Evolutionary conservation across 192 early-diverging fungal species (phyloP), one percentile per base, ranked within the genome.

Genomic region (Backusella circina): DNA sequence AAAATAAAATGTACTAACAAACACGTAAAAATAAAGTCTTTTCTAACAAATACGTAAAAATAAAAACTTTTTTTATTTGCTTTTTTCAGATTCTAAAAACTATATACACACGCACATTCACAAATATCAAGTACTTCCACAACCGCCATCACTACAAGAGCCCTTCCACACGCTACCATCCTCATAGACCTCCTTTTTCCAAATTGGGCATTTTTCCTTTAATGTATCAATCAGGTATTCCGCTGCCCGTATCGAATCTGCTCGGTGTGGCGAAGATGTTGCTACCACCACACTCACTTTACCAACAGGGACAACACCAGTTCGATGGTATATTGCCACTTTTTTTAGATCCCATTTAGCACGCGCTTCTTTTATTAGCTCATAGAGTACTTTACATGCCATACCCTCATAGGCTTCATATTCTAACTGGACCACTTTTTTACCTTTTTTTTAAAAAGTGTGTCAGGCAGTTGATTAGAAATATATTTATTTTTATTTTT

Each of bases 161-260:
- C 79, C 77, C 75, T 83, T 83, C 82, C 82, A 83, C 6, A 80
- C 38, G 50, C 89, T 89, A 2, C 95, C 97, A 75, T 95, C 95
- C 12, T 86, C 86, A 74, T 97, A 93, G 2, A 93, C 74, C 79
- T 99, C 97, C 78, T 93, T 94, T 76, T 99, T 99, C 97, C 97
- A 99, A 41, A 99, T 94, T 3, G 96, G 96, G 68, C 93, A 88
- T 21, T 86, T 80, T 0, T 80, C 88, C 80, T 99, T 99, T n/a
- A 99, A 84, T 67, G 95, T 88, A 70, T 99, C 91, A 67, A 99
- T 95, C 51, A 99, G 83, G 85, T 89, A 97, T 41, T 88, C 90
- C 0, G 91, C 87, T 1, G 95, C 92, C 31, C 86, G 84, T 31
- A 97, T 82, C 0, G 93, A 92, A 67, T 94, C 94, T 30, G 83